These are phyloP conservation scores for Magnusiomyces paraingens DNA, from an alignment of 1,139 yeast species.

Conservation along the genomic window DNA sequence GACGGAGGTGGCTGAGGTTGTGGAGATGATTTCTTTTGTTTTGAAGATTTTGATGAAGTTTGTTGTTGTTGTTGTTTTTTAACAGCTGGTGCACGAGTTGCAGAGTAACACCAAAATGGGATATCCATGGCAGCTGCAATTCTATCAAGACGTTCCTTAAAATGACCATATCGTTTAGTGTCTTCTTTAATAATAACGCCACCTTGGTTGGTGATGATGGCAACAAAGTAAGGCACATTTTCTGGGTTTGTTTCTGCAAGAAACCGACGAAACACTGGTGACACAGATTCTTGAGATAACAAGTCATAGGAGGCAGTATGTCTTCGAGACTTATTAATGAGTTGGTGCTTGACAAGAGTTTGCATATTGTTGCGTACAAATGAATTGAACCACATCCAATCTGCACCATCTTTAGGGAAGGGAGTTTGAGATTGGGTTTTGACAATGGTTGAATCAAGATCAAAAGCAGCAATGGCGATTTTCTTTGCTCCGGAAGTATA, in stretches of 20 bases:
- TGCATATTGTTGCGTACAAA: slow-evolving; percentile 32
- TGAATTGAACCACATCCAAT: slow-evolving; percentile 60
- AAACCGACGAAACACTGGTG: slow-evolving; percentile 11
- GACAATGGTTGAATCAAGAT: slow-evolving; percentile 68
- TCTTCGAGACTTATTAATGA: not conserved
- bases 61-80: slow-evolving; percentile 17
- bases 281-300: slow-evolving; percentile 3
- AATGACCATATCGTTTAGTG: slow-evolving; percentile 49
- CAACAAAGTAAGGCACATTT: slow-evolving; percentile 37
- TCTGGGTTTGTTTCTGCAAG: slow-evolving; percentile 4
- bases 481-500: not conserved
- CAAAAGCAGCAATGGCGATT: slow-evolving; percentile 56
- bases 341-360: slow-evolving; percentile 14
- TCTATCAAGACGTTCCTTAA: slow-evolving; percentile 41
- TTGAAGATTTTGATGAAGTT: too few relatives aligned
- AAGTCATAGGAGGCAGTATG: not conserved
- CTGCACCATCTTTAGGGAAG: slow-evolving; percentile 51
- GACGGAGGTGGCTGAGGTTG: not conserved
- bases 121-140: slow-evolving; percentile 31
- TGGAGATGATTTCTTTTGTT: slow-evolving; percentile 19
- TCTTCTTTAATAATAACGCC: slow-evolving; percentile 40
- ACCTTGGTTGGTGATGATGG: slow-evolving; percentile 87
- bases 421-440: slow-evolving; percentile 50
- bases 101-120: slow-evolving; percentile 54
- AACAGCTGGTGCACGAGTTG: slow-evolving; percentile 24